Evolutionary conservation across 352 stramenopile species (phyloP).

Genomic region (Pilasporangium apinafurcum): DNA sequence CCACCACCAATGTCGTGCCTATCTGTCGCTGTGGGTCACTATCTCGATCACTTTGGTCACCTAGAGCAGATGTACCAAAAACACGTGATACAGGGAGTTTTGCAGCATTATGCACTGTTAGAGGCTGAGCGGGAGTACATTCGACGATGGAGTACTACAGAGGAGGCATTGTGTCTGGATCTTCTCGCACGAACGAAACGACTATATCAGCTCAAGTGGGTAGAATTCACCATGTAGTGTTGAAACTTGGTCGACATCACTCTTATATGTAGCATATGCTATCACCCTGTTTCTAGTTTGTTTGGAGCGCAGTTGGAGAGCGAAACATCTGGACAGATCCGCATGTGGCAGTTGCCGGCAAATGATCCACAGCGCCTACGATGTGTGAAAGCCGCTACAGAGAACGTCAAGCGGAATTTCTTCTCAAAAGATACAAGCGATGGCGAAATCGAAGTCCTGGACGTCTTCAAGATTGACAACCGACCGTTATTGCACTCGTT

Average conservation of each 20-base stretch:
- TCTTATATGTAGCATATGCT: not conserved
- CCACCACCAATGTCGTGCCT: not conserved
- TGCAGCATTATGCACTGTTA: conserved; percentile 39
- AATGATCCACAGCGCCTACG: conserved; percentile 46
- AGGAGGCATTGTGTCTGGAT: conserved; percentile 19
- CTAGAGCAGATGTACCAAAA: conserved; percentile 24
- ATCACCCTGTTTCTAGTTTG: conserved; percentile 11
- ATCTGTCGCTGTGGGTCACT: conserved; percentile 5
- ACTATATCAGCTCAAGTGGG: conserved; percentile 41
- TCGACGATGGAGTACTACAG: conserved; percentile 15
- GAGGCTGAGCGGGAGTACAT: conserved; percentile 43
- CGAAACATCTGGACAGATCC: conserved; percentile 48
- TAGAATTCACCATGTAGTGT: not conserved
- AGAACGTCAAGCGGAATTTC: conserved; percentile 64
- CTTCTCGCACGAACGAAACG: conserved; percentile 24
- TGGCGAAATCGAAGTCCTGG: conserved; percentile 49
- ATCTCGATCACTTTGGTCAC: conserved; percentile 12
- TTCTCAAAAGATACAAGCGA: too few relatives aligned
- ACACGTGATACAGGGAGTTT: conserved; percentile 17
- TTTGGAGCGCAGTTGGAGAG: conserved; percentile 63
- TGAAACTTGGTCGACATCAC: not conserved
- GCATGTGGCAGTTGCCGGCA: conserved; percentile 33
- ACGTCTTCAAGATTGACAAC: conserved; percentile 84
- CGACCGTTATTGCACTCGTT: conserved; percentile 45
- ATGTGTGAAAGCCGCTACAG: conserved; percentile 55